Evolutionary conservation across 148 eudicot genomes (phyloP).

Genomic region (Rhododendron mucronatum): DNA sequence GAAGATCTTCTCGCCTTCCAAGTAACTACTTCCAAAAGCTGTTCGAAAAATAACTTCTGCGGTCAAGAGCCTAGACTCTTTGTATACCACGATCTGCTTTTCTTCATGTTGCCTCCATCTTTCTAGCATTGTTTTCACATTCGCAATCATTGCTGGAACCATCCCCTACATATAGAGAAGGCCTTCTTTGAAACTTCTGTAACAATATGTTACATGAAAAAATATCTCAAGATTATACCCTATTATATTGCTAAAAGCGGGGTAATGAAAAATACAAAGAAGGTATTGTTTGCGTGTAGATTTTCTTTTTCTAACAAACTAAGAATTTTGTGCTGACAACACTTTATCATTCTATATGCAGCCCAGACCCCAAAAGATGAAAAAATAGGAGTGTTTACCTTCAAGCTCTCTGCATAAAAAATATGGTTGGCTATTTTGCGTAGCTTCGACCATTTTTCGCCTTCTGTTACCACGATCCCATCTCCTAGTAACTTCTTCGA

Average conservation of each 20-base stretch:
- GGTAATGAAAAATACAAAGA: no score
- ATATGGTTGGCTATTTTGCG: conserved; percentile 3
- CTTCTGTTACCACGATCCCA: conserved; percentile 1
- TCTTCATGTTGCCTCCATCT: conserved; percentile 7
- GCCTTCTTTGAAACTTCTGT: background rate
- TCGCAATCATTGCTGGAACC: conserved; percentile 2
- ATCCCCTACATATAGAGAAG: background rate
- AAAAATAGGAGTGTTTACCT: background rate
- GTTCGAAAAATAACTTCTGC: conserved; percentile 3
- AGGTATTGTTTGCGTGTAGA: background rate
- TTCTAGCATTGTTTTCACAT: conserved; percentile 6
- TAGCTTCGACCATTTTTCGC: conserved; percentile 19
- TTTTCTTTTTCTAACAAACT: background rate
- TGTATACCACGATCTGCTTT: background rate
- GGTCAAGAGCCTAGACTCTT: background rate
- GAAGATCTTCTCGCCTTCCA: conserved; percentile 6
- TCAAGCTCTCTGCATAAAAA: conserved; percentile 19
- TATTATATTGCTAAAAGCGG: background rate
- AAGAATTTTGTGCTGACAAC: background rate
- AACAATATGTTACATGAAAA: no score
- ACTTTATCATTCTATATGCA: background rate
- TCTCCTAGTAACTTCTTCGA: conserved; percentile 14
- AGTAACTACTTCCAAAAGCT: conserved; percentile 6
- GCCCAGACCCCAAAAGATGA: no score
- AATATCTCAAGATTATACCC: no score